Percentiles rank a stretch among this genome's conserved stretches.
These are phyloP conservation scores for Entomortierella beljakovae DNA, from an alignment of 192 early-diverging fungal genomes.

Conservation along the genomic window DNA sequence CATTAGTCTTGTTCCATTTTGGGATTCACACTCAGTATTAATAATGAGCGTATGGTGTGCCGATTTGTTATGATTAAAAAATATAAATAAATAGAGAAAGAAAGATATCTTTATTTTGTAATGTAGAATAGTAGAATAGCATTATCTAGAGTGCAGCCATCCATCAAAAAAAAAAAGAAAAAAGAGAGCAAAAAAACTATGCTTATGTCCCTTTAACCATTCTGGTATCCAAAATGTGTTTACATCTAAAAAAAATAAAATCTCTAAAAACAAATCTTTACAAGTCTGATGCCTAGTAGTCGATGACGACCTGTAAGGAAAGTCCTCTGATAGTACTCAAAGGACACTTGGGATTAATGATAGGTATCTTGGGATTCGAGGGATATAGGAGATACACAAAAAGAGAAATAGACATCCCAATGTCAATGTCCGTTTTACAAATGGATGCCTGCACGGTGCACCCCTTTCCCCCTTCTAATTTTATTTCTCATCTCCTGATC, in stretches of 20 bases:
- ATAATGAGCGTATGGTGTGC: no score
- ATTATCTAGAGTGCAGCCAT: no score
- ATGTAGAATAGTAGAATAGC: no score
- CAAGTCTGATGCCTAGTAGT: neutral
- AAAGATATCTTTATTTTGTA: no score
- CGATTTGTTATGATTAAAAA: no score
- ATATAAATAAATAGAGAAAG: no score
- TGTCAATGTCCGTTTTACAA: neutral
- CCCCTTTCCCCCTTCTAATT: slow-evolving; percentile 14
- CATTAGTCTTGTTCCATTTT: neutral
- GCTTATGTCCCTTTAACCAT: no score
- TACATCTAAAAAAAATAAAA: neutral
- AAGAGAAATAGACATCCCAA: neutral
- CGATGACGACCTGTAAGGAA: neutral
- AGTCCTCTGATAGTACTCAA: neutral
- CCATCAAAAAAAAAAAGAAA: no score
- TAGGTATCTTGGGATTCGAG: neutral
- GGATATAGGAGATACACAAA: slow-evolving; percentile 6
- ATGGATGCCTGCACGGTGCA: slow-evolving; percentile 11
- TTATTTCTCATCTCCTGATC: slow-evolving; percentile 9
- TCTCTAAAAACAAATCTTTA: neutral
- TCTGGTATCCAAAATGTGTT: no score
- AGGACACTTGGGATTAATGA: neutral
- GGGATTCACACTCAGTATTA: no score
- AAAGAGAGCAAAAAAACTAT: no score